phyloP scores from a whole-genome alignment of 1,139 yeast species.

The Lodderomyces beijingensis region DNA sequence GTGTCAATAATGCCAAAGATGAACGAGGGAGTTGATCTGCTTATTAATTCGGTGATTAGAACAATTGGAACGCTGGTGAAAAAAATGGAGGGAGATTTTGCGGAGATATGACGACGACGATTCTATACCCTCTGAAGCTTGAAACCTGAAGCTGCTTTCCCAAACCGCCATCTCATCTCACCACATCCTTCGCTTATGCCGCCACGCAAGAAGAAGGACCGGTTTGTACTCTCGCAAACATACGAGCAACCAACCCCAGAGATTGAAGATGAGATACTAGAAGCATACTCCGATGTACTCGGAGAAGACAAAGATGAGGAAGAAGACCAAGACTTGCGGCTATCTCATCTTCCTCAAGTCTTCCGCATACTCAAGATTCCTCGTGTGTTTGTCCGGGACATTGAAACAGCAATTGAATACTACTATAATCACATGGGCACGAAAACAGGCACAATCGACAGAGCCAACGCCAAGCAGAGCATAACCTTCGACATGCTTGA shows the following conservation, averaged over 20 bases:
- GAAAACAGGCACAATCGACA: constrained; percentile 7
- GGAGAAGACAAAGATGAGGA: constrained; percentile 10
- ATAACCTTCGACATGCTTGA: constrained; percentile 26
- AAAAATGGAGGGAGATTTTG: too few species aligned
- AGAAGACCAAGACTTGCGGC: constrained; percentile 27
- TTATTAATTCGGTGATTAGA: too few species aligned
- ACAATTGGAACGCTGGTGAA: too few species aligned
- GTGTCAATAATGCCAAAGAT: too few species aligned
- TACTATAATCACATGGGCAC: constrained; percentile 26
- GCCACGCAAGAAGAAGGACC: constrained; percentile 7
- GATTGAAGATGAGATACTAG: constrained; percentile 31
- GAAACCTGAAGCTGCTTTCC: too few species aligned
- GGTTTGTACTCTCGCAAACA: constrained; percentile 6
- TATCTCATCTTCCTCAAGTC: constrained; percentile 24
- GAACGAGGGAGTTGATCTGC: too few species aligned
- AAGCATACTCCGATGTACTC: constrained; percentile 17
- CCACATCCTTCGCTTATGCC: constrained; percentile 4
- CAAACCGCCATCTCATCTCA: too few species aligned
- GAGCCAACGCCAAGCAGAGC: constrained; percentile 16
- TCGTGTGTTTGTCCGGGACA: constrained; percentile 28
- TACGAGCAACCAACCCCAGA: constrained; percentile 13
- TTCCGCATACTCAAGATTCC: constrained; percentile 28
- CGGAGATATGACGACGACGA: too few species aligned
- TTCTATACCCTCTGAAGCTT: too few species aligned
- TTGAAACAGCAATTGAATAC: constrained; percentile 29